Evolutionary conservation across 1,284 basidiomycete species (phyloP).

Genomic region (Melampsora occidentalis): DNA sequence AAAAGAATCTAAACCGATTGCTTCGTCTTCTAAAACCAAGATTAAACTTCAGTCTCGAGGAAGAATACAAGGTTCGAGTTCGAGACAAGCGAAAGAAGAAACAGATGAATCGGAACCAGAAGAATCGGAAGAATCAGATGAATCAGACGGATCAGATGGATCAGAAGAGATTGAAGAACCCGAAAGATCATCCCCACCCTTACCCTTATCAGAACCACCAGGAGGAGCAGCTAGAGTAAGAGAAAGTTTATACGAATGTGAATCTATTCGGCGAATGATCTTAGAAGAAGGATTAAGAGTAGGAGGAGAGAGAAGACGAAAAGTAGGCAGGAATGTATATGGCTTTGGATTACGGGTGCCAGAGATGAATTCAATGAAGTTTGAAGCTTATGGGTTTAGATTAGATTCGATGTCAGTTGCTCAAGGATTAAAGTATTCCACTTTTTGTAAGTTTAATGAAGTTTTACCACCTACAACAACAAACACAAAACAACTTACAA

Average conservation of each 20-base stretch:
- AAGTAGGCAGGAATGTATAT: constrained; percentile 13
- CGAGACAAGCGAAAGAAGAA: neutral
- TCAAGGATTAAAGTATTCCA: neutral
- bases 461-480: no score
- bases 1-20: neutral
- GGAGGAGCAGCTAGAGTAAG: neutral
- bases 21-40: no score
- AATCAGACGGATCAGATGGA: no score
- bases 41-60: no score
- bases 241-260: constrained; percentile 27
- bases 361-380: constrained; percentile 29
- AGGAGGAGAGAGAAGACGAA: constrained; percentile 12
- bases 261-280: constrained; percentile 4
- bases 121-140: no score
- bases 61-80: no score
- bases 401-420: constrained; percentile 21
- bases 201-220: no score
- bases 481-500: no score
- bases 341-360: constrained; percentile 37
- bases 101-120: neutral
- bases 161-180: no score
- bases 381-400: constrained; percentile 14
- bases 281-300: constrained; percentile 24
- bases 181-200: no score
- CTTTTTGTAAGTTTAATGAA: neutral